Evolutionary conservation across 169 alveolate genomes (phyloP).

Genomic region (Cystoisospora suis): DNA sequence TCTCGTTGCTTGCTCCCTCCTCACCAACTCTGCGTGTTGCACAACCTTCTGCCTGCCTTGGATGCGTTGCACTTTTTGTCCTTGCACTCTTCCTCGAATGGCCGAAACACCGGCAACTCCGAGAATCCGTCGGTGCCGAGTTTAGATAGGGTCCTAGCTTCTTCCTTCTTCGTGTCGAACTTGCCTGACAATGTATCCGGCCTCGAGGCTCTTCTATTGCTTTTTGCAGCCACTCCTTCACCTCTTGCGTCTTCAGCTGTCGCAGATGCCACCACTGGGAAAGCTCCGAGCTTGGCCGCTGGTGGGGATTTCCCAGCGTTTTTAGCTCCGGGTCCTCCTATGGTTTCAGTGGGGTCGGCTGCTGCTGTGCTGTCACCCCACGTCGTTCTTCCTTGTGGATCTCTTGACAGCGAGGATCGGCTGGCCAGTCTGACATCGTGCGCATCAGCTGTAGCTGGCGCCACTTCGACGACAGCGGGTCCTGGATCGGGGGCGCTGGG

Average conservation of each 20-base stretch:
- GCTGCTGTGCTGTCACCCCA: neutral
- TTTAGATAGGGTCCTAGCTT: neutral
- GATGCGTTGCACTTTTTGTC: neutral
- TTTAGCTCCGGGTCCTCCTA: neutral
- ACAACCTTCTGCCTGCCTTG: slow-evolving; percentile 18
- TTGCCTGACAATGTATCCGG: neutral
- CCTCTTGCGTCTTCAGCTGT: neutral
- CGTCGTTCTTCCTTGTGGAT: neutral
- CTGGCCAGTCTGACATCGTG: too few species aligned
- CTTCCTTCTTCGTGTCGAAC: neutral
- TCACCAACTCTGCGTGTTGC: slow-evolving; percentile 31
- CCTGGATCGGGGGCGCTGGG: too few species aligned
- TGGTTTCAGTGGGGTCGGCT: slow-evolving; percentile 4
- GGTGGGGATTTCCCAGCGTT: too few species aligned
- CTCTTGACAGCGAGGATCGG: too few species aligned
- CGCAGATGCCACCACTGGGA: neutral
- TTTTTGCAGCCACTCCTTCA: slow-evolving; percentile 15
- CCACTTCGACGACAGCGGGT: too few species aligned
- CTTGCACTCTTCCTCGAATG: neutral
- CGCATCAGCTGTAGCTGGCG: too few species aligned
- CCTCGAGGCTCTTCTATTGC: neutral
- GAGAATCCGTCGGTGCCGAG: neutral
- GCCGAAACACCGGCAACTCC: neutral
- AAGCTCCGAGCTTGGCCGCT: neutral
- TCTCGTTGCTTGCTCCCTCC: slow-evolving; percentile 42